phyloP scores from a whole-genome alignment of 2,329 filamentous ascomycete genomes.

The Periconia sp. region DNA sequence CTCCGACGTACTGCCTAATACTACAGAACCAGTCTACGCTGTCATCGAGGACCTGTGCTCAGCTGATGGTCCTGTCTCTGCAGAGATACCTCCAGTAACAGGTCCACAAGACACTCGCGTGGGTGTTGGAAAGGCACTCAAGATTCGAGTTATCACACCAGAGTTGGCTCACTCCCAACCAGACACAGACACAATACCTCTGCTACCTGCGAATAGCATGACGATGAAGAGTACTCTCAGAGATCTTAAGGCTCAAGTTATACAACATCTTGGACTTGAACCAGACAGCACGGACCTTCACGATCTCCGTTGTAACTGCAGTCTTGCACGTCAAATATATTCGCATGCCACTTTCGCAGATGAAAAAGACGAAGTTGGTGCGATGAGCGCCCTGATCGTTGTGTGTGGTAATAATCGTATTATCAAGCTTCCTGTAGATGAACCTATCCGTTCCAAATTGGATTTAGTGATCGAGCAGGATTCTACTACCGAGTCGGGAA shows the following conservation, averaged over 20 bases:
- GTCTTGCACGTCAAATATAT: slow-evolving; percentile 27
- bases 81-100: not conserved
- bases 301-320: slow-evolving; percentile 34
- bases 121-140: slow-evolving; percentile 8
- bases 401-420: slow-evolving; percentile 28
- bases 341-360: slow-evolving; percentile 10
- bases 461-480: no score
- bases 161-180: slow-evolving; percentile 17
- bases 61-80: no score
- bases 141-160: slow-evolving; percentile 35
- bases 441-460: no score
- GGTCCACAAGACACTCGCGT: no score
- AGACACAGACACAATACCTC: slow-evolving; percentile 11
- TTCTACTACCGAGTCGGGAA: no score
- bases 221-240: slow-evolving; percentile 9
- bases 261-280: slow-evolving; percentile 22
- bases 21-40: no score
- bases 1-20: no score
- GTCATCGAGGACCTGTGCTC: no score
- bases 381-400: slow-evolving; percentile 18
- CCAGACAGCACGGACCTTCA: slow-evolving; percentile 6
- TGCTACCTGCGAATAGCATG: slow-evolving; percentile 21
- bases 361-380: slow-evolving; percentile 1
- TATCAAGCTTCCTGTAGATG: slow-evolving; percentile 10
- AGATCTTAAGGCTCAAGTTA: slow-evolving; percentile 28